phyloP scores from a whole-genome alignment of 768 basidiomycete genomes.

The Rhodotorula graminis region DNA sequence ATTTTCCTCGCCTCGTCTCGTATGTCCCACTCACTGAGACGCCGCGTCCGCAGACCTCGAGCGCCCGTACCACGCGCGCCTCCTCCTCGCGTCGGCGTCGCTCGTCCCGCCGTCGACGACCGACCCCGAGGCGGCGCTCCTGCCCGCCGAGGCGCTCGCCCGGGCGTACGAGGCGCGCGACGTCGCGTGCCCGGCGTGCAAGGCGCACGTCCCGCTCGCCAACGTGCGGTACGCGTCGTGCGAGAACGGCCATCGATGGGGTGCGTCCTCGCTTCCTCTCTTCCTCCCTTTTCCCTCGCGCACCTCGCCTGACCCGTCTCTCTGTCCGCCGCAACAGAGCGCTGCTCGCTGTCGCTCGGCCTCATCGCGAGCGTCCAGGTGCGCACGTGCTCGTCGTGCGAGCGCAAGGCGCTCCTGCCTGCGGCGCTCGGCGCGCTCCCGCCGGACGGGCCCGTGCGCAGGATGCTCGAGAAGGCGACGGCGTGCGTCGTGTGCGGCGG shows the following conservation, averaged over 20 bases:
- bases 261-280: not conserved
- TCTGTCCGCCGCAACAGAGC: not conserved
- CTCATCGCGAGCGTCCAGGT: conserved; percentile 14
- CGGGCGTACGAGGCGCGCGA: not conserved
- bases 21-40: rapidly evolving
- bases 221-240: conserved; percentile 7
- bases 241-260: conserved; percentile 18
- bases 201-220: conserved; percentile 10
- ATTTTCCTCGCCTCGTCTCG: too few relatives aligned
- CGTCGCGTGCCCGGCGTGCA: conserved; percentile 11
- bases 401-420: conserved; percentile 16
- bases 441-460: not conserved
- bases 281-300: not conserved
- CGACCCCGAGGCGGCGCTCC: not conserved
- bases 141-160: conserved; percentile 10
- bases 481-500: conserved; percentile 23
- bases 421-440: not conserved
- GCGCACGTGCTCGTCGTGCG: conserved; percentile 14
- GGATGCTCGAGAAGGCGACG: not conserved
- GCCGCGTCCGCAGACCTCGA: not conserved
- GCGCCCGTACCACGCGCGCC: conserved; percentile 1
- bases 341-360: conserved; percentile 23
- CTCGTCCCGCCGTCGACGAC: not conserved
- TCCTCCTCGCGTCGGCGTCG: conserved; percentile 15
- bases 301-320: too few relatives aligned